Evolutionary conservation across 2,329 filamentous ascomycete species (phyloP).

Genomic region (Emericellopsis cladophorae): DNA sequence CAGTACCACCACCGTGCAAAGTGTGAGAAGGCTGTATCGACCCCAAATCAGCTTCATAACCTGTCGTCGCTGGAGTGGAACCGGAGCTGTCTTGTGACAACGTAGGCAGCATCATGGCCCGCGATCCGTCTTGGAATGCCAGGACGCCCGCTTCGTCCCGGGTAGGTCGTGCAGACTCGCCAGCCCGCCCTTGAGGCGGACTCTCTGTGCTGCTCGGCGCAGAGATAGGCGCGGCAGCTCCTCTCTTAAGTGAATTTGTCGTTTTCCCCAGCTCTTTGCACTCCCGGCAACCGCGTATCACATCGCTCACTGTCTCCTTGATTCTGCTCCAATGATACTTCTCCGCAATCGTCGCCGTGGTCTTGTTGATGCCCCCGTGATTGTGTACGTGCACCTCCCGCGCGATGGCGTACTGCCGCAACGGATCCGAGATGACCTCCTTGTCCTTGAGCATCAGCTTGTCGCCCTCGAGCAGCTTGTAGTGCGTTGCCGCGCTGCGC

Average conservation of each 20-base stretch:
- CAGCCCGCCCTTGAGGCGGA: too few species aligned
- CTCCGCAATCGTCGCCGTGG: constrained; percentile 84
- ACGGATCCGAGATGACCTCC: constrained; percentile 85
- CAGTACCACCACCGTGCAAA: too few species aligned
- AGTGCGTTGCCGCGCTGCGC: constrained; percentile 86
- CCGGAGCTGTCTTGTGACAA: too few species aligned
- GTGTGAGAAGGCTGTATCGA: too few species aligned
- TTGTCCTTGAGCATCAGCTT: constrained; percentile 96
- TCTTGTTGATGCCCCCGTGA: constrained; percentile 96
- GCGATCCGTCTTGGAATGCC: too few species aligned
- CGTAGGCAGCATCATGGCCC: too few species aligned
- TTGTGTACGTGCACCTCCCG: constrained; percentile 58
- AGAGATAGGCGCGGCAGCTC: constrained; percentile 12
- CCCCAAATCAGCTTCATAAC: neutral
- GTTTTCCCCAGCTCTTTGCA: constrained; percentile 71
- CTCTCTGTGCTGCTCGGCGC: constrained; percentile 1
- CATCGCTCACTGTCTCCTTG: constrained; percentile 91
- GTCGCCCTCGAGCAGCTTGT: constrained; percentile 68
- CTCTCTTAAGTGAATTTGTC: constrained; percentile 9
- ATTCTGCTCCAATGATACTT: constrained; percentile 96
- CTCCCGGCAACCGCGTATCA: constrained; percentile 81
- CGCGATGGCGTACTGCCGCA: constrained; percentile 83
- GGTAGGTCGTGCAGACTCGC: too few species aligned
- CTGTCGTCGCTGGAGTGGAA: constrained; percentile 3
- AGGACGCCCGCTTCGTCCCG: too few species aligned